Evolutionary conservation across 441 rosid species (phyloP), one percentile per base, ranked within the genome.

Genomic region (Eutrema salsugineum): DNA sequence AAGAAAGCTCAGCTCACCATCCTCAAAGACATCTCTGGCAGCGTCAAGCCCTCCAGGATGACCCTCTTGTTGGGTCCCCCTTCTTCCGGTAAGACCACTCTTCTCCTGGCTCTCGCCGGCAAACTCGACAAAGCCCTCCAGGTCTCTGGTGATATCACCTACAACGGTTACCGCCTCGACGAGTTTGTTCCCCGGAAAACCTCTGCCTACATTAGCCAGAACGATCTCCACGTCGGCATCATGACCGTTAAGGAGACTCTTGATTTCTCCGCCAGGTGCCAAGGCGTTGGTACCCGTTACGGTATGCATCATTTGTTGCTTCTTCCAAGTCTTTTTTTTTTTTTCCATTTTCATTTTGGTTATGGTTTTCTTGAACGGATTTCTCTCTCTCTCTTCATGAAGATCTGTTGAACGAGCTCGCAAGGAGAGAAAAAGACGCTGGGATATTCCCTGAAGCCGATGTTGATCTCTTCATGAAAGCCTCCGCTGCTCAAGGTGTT

Each of bases 21-120:
- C 42, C 90, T 87, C 38, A 82, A 84, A 74, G 83, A 86, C 44
- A 88, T 63, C 17, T 81, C 89, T 0, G 88, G 90, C 2, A 73
- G 82, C 43, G 50, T 83, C 30, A 88, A 88, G 53, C 90, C 94
- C 48, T 80, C 88, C 0, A 84, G 94, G 92, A 82, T 91, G 92
- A 82, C 91, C 2, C 49, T 59, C 5, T 40, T 59, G 64, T 14
- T 59, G 64, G 64, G 64, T 5, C 64, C 64, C 0, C 64, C 64
- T 59, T 59, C 64, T 24, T 59, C 64, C 4, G 64, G 64, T 8
- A 59, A 59, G 64, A 59, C 64, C 64, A 39, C 64, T 19, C 20
- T 59, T 39, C 64, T 59, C 5, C 24, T 59, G 22, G 64, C 64
- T 22, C 33, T 59, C 4, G 64, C 64, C 46, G 64, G 64, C 1